phyloP scores from a whole-genome alignment of 2,329 filamentous ascomycete species.

The Cercospora nicotianae region DNA sequence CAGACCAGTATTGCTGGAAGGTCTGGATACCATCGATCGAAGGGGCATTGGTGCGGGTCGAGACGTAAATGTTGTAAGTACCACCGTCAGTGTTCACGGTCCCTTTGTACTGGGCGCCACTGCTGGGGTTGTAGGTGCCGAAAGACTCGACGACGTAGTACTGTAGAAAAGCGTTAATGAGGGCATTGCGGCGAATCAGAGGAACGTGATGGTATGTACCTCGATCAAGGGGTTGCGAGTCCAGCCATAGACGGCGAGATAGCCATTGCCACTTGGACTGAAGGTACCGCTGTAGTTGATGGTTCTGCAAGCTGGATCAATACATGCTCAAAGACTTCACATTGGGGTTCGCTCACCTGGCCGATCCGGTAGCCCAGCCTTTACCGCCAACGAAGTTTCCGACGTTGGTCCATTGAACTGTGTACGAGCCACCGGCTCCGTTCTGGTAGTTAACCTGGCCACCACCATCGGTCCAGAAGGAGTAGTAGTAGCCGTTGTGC shows the following conservation, averaged over 20 bases:
- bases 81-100: conserved; percentile 54
- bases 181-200: not conserved
- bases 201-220: conserved; percentile 30
- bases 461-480: conserved; percentile 60
- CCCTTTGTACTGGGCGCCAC: conserved; percentile 52
- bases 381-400: conserved; percentile 61
- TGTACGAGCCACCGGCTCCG: conserved; percentile 51
- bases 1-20: conserved; percentile 48
- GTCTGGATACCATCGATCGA: conserved; percentile 45
- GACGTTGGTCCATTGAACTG: conserved; percentile 47
- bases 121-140: conserved; percentile 47
- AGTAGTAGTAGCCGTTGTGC: conserved; percentile 61
- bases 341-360: conserved; percentile 42
- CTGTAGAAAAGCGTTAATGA: not conserved
- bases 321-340: not conserved
- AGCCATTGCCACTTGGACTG: conserved; percentile 52
- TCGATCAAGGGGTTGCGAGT: conserved; percentile 56
- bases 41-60: conserved; percentile 44
- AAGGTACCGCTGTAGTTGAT: conserved; percentile 54
- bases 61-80: conserved; percentile 55
- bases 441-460: conserved; percentile 57
- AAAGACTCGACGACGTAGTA: conserved; percentile 53
- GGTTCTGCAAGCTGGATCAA: conserved; percentile 38
- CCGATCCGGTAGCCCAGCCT: conserved; percentile 57
- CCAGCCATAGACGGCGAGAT: conserved; percentile 62